phyloP scores from a whole-genome alignment of 441 rosid genomes.

The Biscutella auriculata region DNA sequence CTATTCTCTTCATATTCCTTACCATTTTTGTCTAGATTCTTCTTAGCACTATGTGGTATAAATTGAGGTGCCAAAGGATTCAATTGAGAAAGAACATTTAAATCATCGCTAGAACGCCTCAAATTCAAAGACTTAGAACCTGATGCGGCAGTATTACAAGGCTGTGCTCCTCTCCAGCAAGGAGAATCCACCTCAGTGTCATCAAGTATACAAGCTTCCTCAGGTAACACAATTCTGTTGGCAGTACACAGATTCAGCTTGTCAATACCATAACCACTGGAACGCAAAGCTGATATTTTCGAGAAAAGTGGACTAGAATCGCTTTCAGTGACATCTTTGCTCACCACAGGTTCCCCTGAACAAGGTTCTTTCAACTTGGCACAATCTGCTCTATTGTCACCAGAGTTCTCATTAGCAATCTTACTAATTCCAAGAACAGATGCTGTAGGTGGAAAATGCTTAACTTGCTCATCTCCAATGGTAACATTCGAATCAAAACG shows the following conservation, averaged over 20 bases:
- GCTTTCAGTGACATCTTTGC: neutral
- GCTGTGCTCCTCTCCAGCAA: slow-evolving; percentile 39
- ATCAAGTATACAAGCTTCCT: slow-evolving; percentile 9
- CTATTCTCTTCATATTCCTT: slow-evolving; percentile 5
- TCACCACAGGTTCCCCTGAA: neutral
- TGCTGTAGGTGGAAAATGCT: neutral
- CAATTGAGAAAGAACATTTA: slow-evolving; percentile 17
- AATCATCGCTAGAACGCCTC: slow-evolving; percentile 17
- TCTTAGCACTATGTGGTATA: slow-evolving; percentile 24
- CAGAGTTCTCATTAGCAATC: neutral
- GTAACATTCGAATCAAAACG: neutral
- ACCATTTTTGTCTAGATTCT: neutral
- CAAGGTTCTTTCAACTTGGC: too few relatives aligned
- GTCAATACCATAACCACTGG: neutral
- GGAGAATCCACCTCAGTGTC: slow-evolving; percentile 47
- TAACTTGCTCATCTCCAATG: neutral
- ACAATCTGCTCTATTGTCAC: too few relatives aligned
- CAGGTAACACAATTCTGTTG: slow-evolving; percentile 1
- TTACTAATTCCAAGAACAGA: neutral
- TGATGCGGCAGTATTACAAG: slow-evolving; percentile 4
- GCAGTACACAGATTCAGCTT: neutral
- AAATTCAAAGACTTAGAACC: slow-evolving; percentile 13
- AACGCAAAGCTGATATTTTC: slow-evolving; percentile 1
- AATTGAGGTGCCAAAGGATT: slow-evolving; percentile 37
- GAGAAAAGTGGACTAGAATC: slow-evolving; percentile 4